These are phyloP conservation scores for Sclerotinia minor DNA, from an alignment of 2,329 filamentous ascomycete species.

Conservation along the genomic window DNA sequence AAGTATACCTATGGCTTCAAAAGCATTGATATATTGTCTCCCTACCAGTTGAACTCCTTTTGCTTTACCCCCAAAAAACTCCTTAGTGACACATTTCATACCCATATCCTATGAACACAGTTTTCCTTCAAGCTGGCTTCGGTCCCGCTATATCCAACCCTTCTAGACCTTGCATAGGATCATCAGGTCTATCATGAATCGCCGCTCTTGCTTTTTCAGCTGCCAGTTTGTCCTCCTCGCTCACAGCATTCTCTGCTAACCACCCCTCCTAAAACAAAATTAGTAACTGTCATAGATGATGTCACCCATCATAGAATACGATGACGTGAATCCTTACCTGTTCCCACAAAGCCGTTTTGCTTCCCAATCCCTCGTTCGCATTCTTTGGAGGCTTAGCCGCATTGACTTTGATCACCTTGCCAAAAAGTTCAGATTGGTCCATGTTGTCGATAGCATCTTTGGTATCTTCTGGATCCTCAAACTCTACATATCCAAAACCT, in stretches of 20 bases:
- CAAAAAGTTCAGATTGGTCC: conserved; percentile 95
- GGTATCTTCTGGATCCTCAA: conserved; percentile 80
- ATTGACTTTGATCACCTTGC: conserved; percentile 87
- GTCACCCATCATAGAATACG: background rate
- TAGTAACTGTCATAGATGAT: conserved; percentile 20
- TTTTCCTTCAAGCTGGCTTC: conserved; percentile 62
- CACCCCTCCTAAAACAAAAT: conserved; percentile 73
- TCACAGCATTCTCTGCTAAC: conserved; percentile 82
- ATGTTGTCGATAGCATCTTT: conserved; percentile 98
- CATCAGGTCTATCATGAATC: conserved; percentile 59
- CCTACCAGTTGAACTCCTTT: conserved; percentile 21
- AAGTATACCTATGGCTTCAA: background rate
- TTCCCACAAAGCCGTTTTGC: conserved; percentile 94
- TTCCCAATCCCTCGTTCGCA: conserved; percentile 81
- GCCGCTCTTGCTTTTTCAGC: conserved; percentile 54
- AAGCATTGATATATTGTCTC: conserved; percentile 5
- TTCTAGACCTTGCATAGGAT: conserved; percentile 96
- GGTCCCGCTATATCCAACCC: conserved; percentile 92
- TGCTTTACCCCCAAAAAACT: conserved; percentile 30
- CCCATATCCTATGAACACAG: background rate
- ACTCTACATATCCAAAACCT: conserved; percentile 97
- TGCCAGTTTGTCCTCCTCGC: conserved; percentile 71
- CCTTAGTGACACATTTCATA: conserved; percentile 30
- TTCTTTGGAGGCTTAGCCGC: conserved; percentile 91
- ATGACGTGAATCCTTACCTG: conserved; percentile 63